A percentile compares a stretch with the other conserved stretches of the same genome.
These are phyloP conservation scores for Eimeria zaria DNA, from an alignment of 169 alveolate species.

Conservation along the genomic window DNA sequence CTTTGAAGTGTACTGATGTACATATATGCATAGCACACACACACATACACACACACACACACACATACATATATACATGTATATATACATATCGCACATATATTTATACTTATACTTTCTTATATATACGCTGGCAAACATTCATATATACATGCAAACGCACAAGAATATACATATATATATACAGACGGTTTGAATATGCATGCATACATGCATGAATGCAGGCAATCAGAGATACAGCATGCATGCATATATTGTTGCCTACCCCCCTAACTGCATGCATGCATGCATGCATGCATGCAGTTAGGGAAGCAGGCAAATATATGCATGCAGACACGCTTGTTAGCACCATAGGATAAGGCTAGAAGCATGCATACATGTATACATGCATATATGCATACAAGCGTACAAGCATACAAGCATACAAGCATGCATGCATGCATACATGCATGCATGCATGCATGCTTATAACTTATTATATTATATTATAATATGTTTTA, in stretches of 20 bases:
- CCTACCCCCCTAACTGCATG: too few species aligned
- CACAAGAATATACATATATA: neutral
- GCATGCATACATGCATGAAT: neutral
- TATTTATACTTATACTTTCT: too few species aligned
- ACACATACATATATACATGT: too few species aligned
- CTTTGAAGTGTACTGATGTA: slow-evolving; percentile 61
- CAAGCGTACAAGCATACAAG: neutral
- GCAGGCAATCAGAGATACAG: slow-evolving; percentile 2
- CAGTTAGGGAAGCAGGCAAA: neutral
- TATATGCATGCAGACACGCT: neutral
- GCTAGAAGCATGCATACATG: neutral
- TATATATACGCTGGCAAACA: too few species aligned
- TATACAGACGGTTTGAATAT: too few species aligned
- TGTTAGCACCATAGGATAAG: too few species aligned
- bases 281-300: slow-evolving; percentile 34
- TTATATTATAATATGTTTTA: too few species aligned
- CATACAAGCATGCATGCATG: neutral
- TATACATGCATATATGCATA: slow-evolving; percentile 11
- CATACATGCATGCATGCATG: too few species aligned
- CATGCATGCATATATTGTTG: neutral
- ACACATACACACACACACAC: too few species aligned
- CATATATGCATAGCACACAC: too few species aligned
- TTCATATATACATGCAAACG: too few species aligned
- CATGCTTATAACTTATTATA: too few species aligned
- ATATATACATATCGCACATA: neutral